These are phyloP conservation scores for Aschersonia sp. DNA, from an alignment of 2,329 filamentous ascomycete species.

Conservation along the genomic window DNA sequence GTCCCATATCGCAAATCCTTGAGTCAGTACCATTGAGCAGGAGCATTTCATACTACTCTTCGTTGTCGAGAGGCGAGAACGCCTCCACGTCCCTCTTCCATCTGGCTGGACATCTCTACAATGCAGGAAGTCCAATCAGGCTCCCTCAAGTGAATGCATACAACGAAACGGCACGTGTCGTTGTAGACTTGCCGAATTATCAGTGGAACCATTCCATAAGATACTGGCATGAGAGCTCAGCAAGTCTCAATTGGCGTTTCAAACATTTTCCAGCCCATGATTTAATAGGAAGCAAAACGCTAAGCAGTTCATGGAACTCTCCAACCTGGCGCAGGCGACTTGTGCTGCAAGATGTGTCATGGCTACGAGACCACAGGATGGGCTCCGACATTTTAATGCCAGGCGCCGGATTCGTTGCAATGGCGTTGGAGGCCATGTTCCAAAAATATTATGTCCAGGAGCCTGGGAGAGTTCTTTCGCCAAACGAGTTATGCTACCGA, in stretches of 20 bases:
- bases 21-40: not conserved
- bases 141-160: not conserved
- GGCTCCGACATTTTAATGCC: conserved; percentile 21
- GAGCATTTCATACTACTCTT: not conserved
- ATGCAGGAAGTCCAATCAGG: not conserved
- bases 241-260: conserved; percentile 6
- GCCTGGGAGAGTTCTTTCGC: too few species aligned
- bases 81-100: not conserved
- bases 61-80: not conserved
- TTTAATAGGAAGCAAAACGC: conserved; percentile 5
- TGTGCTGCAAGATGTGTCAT: conserved; percentile 7
- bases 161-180: not conserved
- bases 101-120: conserved; percentile 1
- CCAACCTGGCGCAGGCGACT: conserved; percentile 6
- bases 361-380: conserved; percentile 21
- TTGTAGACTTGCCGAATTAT: conserved; percentile 8
- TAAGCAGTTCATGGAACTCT: conserved; percentile 5
- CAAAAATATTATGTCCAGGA: not conserved
- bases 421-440: conserved; percentile 12
- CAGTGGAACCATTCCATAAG: conserved; percentile 9
- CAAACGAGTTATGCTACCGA: too few species aligned
- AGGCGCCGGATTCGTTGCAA: conserved; percentile 18
- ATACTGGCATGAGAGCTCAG: conserved; percentile 10
- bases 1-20: not conserved
- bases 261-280: conserved; percentile 2